Conservation (phyloP, 495 filamentous ascomycete genomes). For the Niebla homalea region DNA sequence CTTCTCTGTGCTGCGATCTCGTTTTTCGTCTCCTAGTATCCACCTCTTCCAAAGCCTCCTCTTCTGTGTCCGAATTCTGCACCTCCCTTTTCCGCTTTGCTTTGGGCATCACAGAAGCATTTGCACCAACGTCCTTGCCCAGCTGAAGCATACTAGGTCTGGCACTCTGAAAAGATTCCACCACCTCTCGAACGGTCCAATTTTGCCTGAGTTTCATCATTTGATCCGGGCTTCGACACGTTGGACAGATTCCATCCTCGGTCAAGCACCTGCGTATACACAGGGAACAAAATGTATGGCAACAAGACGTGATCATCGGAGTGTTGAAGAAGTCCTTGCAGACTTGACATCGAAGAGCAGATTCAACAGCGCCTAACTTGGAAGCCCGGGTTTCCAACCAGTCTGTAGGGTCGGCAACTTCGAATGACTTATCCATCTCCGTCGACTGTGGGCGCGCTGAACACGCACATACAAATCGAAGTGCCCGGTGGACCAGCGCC, state of each 20-base stretch:
- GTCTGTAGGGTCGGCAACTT: conserved; percentile 81
- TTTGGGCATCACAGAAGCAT: conserved; percentile 3
- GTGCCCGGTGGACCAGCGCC: too few species aligned
- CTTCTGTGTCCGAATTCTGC: conserved; percentile 31
- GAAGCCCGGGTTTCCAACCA: conserved; percentile 74
- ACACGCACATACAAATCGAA: too few species aligned
- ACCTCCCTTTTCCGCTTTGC: conserved; percentile 37
- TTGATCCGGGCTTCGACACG: conserved; percentile 64
- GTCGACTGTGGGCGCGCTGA: too few species aligned
- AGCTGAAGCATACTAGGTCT: conserved; percentile 49
- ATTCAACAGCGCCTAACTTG: conserved; percentile 61
- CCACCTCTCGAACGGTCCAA: conserved; percentile 67
- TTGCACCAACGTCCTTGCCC: conserved; percentile 30
- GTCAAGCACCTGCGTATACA: conserved; percentile 81
- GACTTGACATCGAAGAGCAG: conserved; percentile 81
- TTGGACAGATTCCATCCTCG: conserved; percentile 71
- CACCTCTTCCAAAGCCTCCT: conserved; percentile 1
- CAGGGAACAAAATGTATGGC: conserved; percentile 90
- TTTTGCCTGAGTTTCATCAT: conserved; percentile 75
- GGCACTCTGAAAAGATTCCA: conserved; percentile 60
- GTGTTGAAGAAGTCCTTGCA: conserved; percentile 95
- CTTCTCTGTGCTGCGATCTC: conserved; percentile 22
- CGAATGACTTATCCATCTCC: conserved; percentile 36
- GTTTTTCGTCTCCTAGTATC: conserved; percentile 25
- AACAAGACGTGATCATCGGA: conserved; percentile 88